Base-by-base conservation (phyloP, 1,284 basidiomycete genomes). In the Termitomyces sp. region DNA sequence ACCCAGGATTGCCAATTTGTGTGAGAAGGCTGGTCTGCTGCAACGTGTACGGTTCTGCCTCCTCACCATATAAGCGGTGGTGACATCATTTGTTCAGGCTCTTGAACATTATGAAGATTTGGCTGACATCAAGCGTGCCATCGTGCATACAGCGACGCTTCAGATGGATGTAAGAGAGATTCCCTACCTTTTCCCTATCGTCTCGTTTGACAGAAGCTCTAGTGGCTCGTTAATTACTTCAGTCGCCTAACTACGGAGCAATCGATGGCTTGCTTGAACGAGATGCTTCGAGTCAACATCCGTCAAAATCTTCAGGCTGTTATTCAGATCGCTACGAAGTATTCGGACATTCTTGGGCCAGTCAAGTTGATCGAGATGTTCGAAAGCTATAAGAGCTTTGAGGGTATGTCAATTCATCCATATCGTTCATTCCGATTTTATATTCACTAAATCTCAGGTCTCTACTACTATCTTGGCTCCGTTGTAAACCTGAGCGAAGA, bases 351-450 rank as follows among this genome's bases (percentile, higher is more conserved):
- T 54, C 84, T 99, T 43, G 96, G 97, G 6, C 93, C 97, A 44
- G 87, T 97, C 71, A 94, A 95, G 72, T 79, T 99, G 55, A 98
- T 99, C 62, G 97, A 99, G 76, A 90, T 99, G 85, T 99, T 99
- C 61, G 97, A 99, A 73, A 85, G 86, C 49, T 99, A 94, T 84
- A 99, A 98, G 81, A 95, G 85, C 57, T 98, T 95, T 62, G 97
- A 99, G 72, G 91, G 88, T 81, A 62, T 50, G 71, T 24, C 10
- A 19, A 13, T 14, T 54, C 38, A 11, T 50, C 16, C 13, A 30
- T 24, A 28, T 24, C 28, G 26, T 19, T 47, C 21, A 34, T 8
- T 16, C 21, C n/a, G 7, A 16, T 47, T 40, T 30, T 34, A 24
- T 16, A 24, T 18, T 18, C 14, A 8, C 1, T n/a, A 14, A 24